Conservation (phyloP, 2,329 filamentous ascomycete genomes). For the Alternaria brassicae region DNA sequence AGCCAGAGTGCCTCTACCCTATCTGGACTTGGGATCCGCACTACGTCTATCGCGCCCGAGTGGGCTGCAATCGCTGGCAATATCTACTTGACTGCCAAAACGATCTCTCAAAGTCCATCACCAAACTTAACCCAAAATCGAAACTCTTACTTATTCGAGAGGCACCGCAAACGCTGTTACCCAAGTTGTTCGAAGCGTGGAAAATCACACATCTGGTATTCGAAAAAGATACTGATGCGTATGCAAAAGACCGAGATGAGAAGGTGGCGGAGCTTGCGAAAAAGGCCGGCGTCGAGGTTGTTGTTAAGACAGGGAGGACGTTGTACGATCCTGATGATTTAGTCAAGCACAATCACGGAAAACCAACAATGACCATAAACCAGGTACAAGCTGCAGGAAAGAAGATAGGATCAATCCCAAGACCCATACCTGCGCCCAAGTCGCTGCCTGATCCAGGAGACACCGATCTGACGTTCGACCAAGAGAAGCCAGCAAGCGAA, state of each 20-base stretch:
- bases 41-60: conserved; percentile 75
- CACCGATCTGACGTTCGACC: conserved; percentile 66
- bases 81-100: conserved; percentile 75
- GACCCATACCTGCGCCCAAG: conserved; percentile 66
- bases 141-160: conserved; percentile 76
- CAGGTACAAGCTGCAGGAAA: conserved; percentile 68
- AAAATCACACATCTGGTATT: conserved; percentile 78
- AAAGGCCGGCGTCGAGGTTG: conserved; percentile 70
- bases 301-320: conserved; percentile 70
- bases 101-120: conserved; percentile 72
- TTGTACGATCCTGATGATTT: conserved; percentile 77
- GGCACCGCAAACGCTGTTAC: conserved; percentile 72
- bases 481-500: conserved; percentile 58
- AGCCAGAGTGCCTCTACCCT: conserved; percentile 73
- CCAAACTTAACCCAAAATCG: conserved; percentile 71
- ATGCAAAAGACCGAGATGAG: conserved; percentile 70
- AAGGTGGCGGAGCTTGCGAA: conserved; percentile 66
- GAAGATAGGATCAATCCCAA: conserved; percentile 67
- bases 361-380: conserved; percentile 76
- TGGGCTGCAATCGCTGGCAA: conserved; percentile 76
- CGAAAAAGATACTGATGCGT: conserved; percentile 79
- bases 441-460: conserved; percentile 70
- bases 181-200: conserved; percentile 77
- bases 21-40: conserved; percentile 84
- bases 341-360: conserved; percentile 68